A percentile compares a stretch with the other conserved stretches of the same genome.
Conservation (phyloP, 2,329 filamentous ascomycete species). For the Fonsecaea erecta region DNA sequence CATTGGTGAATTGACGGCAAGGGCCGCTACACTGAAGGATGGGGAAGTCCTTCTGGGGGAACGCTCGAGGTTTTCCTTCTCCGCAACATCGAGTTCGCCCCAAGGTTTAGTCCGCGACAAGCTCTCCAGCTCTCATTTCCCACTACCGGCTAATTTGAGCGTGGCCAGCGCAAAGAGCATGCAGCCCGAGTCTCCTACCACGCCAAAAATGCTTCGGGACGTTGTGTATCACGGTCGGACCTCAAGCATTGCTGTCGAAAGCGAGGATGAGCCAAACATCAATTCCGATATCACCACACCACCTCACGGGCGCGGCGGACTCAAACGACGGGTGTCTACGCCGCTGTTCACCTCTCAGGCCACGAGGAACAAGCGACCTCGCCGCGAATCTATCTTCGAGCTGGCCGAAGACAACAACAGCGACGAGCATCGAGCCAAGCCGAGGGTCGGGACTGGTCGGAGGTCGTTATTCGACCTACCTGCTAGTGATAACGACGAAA, state of each 20-base stretch:
- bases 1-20: background rate
- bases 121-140: background rate
- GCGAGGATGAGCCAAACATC: background rate
- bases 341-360: background rate
- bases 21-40: background rate
- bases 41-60: background rate
- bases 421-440: background rate
- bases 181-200: background rate
- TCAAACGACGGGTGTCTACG: slow-evolving; percentile 21
- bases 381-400: slow-evolving; percentile 28
- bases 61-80: background rate
- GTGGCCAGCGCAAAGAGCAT: background rate
- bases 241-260: background rate
- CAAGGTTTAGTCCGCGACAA: background rate
- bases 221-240: background rate
- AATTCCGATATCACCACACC: background rate
- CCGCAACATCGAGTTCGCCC: background rate
- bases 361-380: slow-evolving; percentile 4
- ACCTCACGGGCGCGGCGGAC: background rate
- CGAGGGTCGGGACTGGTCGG: background rate
- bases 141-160: background rate
- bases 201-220: background rate
- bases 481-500: slow-evolving; percentile 11
- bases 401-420: slow-evolving; percentile 27
- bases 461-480: slow-evolving; percentile 24